These are phyloP conservation scores for Calonectria leucothoes DNA, from an alignment of 2,329 filamentous ascomycete genomes.

Conservation along the genomic window DNA sequence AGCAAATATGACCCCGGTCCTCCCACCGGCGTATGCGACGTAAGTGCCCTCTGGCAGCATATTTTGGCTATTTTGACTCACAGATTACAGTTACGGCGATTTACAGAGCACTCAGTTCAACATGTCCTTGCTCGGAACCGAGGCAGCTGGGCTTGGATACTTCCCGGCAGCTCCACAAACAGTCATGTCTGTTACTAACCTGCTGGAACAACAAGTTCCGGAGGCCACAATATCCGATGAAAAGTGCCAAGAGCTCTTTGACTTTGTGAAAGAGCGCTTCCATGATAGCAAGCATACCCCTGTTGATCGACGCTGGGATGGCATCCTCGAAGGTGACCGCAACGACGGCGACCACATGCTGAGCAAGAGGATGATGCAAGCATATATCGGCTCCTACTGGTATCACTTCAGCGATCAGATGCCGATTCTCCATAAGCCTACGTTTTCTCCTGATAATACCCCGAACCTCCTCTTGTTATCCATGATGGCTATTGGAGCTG, in stretches of 20 bases:
- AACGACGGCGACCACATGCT: slow-evolving; percentile 74
- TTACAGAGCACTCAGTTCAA: slow-evolving; percentile 54
- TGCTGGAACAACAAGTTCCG: slow-evolving; percentile 82
- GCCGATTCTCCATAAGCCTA: slow-evolving; percentile 93
- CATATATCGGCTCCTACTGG: slow-evolving; percentile 95
- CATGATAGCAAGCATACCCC: slow-evolving; percentile 83
- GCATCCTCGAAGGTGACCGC: slow-evolving; percentile 82
- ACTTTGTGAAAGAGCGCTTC: slow-evolving; percentile 84
- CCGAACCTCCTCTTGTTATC: slow-evolving; percentile 86
- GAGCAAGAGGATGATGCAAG: slow-evolving; percentile 94
- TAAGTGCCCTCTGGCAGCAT: slow-evolving; percentile 48
- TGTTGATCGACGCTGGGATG: slow-evolving; percentile 79
- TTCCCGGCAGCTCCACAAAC: slow-evolving; percentile 75
- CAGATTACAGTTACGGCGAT: slow-evolving; percentile 61
- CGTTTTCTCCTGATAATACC: slow-evolving; percentile 88
- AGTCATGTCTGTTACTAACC: slow-evolving; percentile 89
- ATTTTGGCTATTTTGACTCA: slow-evolving; percentile 35
- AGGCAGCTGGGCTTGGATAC: slow-evolving; percentile 63
- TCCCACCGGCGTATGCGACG: slow-evolving; percentile 58
- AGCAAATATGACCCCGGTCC: slow-evolving; percentile 56
- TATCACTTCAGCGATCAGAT: slow-evolving; percentile 93
- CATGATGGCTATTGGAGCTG: slow-evolving; percentile 93
- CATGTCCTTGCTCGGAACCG: slow-evolving; percentile 61
- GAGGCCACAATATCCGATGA: slow-evolving; percentile 87
- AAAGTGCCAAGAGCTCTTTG: slow-evolving; percentile 85